phyloP scores from a whole-genome alignment of 2,329 filamentous ascomycete genomes.

The Colletotrichum noveboracense region DNA sequence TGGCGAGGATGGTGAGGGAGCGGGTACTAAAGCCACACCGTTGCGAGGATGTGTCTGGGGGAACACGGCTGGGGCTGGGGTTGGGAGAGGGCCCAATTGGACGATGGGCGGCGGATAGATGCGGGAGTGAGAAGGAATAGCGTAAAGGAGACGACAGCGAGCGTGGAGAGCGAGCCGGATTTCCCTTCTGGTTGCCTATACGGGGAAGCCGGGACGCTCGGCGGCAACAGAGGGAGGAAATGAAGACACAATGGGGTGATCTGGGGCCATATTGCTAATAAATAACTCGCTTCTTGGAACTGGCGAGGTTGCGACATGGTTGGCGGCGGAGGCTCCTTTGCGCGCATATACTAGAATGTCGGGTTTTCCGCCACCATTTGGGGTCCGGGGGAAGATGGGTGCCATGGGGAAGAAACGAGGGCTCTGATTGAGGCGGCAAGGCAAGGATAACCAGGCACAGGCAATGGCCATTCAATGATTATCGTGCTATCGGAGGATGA shows the following conservation, averaged over 20 bases:
- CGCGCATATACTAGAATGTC: background rate
- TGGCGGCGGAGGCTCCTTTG: background rate
- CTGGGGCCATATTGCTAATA: background rate
- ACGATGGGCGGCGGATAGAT: background rate
- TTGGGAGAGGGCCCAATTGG: background rate
- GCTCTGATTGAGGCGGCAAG: slow-evolving; percentile 13
- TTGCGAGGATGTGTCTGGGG: background rate
- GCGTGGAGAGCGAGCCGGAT: background rate
- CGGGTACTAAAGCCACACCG: background rate
- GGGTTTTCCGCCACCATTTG: background rate
- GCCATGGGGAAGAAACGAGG: background rate
- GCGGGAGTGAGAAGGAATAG: background rate
- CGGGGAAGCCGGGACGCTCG: background rate
- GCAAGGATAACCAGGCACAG: background rate
- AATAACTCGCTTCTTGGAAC: background rate
- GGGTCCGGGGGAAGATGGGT: background rate
- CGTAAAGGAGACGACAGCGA: background rate
- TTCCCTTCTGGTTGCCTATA: background rate
- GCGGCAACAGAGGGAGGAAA: background rate
- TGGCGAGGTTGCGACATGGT: background rate
- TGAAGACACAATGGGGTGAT: background rate
- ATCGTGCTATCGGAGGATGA: background rate
- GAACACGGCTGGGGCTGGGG: background rate
- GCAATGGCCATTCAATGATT: background rate
- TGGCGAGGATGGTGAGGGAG: background rate